Evolutionary conservation across 257 asterid genomes (phyloP), one percentile per base, ranked within the genome.

Genomic region (Asclepias syriaca): DNA sequence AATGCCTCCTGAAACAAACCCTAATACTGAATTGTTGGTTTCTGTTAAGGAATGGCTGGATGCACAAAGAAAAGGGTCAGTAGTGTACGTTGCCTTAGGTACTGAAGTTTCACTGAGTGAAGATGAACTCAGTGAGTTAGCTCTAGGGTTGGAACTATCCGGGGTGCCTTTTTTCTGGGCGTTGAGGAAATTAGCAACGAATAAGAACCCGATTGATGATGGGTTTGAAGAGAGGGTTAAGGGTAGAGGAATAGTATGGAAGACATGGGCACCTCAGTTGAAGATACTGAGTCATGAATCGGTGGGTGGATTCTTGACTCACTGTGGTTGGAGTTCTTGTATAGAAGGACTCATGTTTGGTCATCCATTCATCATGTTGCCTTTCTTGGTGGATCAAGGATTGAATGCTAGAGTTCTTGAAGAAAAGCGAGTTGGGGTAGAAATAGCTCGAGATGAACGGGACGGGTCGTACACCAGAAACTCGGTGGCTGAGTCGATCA

Each of bases 111-210:
- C 74, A 40, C 69, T 54, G 18, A 77, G 73, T 72, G 77, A 78
- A 53, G 21, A 40, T 0, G 75, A 82, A 64, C 61, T 82, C 34
- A 57, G 37, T 8, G 82, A 82, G 61, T 8, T 85, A 18, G 83
- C 84, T 8, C 74, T 74, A 0, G 84, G 85, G 0, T 49, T 83
- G 64, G 87, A 85, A 68, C 32, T 66, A 1, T 78, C 81, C 1
- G 67, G 67, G 3, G 43, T 80, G 1, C 80, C 81, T 0, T 82
- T 85, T 12, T 77, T 85, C 0, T 78, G 89, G 87, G 81, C 49
- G 1, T 69, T 84, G 0, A 76, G 82, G 53, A 78, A 57, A 43
- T 77, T 72, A 15, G 19, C 11, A 2, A 13, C 21, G 0, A 63
- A 80, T 0, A 3, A 72, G 5, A 72, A 71, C 0, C 5, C 39